These are phyloP conservation scores for Nothophytophthora sp. DNA, from an alignment of 352 stramenopile species.

Conservation along the genomic window DNA sequence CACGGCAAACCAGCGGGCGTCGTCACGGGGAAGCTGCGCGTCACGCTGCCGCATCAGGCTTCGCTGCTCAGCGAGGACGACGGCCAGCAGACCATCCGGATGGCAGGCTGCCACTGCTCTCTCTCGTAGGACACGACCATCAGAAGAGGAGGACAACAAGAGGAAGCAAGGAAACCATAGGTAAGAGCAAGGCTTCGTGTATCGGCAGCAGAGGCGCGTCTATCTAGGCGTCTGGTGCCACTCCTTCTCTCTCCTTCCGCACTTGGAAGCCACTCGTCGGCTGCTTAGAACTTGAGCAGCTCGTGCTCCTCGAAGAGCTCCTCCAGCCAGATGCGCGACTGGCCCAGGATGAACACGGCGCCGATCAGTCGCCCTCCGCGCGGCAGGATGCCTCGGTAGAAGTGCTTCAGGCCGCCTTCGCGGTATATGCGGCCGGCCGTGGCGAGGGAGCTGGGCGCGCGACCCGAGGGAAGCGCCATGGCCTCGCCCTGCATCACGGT, in stretches of 20 bases:
- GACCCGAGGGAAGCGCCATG: slow-evolving; percentile 38
- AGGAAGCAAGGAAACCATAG: slow-evolving; percentile 3
- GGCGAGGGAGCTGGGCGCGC: slow-evolving; percentile 40
- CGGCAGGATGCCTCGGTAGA: slow-evolving; percentile 76
- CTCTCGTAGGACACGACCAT: slow-evolving; percentile 32
- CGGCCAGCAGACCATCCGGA: slow-evolving; percentile 27
- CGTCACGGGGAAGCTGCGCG: slow-evolving; percentile 54
- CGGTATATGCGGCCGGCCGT: slow-evolving; percentile 47
- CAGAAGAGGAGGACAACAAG: not conserved
- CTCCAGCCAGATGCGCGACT: slow-evolving; percentile 71
- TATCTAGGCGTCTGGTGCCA: too few species aligned
- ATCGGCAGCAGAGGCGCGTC: too few species aligned
- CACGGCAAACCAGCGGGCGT: slow-evolving; percentile 58
- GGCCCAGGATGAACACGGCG: slow-evolving; percentile 82
- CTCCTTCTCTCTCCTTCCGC: not conserved
- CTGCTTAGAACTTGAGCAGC: slow-evolving; percentile 40
- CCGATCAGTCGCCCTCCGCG: slow-evolving; percentile 80
- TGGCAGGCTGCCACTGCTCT: slow-evolving; percentile 55
- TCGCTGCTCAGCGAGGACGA: slow-evolving; percentile 12
- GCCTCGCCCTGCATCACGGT: slow-evolving; percentile 86
- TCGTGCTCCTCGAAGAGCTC: slow-evolving; percentile 67
- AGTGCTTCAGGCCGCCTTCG: slow-evolving; percentile 46
- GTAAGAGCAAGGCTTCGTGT: too few species aligned
- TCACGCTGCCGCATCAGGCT: slow-evolving; percentile 60
- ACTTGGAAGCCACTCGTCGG: slow-evolving; percentile 8